Percentiles rank a stretch among this genome's conserved stretches.
Conservation (phyloP, 805 yeast genomes). For the Candida ulmi region DNA sequence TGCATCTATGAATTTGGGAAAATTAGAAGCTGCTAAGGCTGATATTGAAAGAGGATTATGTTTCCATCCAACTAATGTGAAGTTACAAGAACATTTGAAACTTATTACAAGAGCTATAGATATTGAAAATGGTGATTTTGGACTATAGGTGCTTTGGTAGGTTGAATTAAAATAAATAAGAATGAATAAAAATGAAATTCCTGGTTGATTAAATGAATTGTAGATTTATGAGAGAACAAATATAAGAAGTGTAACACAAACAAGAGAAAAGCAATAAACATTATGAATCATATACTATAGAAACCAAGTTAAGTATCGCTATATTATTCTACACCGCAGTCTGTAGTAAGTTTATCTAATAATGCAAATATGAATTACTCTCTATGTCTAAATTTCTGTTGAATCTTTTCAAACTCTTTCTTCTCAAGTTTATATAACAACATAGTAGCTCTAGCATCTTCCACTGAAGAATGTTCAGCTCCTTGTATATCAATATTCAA, state of each 20-base stretch:
- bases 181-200: too few species aligned
- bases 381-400: constrained; percentile 8
- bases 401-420: constrained; percentile 50
- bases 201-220: too few species aligned
- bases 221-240: too few species aligned
- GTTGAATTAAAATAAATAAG: too few species aligned
- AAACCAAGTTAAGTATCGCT: too few species aligned
- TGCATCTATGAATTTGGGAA: constrained; percentile 55
- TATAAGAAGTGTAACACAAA: too few species aligned
- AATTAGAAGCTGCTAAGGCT: constrained; percentile 54
- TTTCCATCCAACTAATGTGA: constrained; percentile 48
- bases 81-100: constrained; percentile 43
- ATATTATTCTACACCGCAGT: too few species aligned
- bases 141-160: too few species aligned
- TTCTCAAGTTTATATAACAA: constrained; percentile 59
- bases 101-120: constrained; percentile 42
- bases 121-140: constrained; percentile 53
- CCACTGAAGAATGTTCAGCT: constrained; percentile 80
- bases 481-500: constrained; percentile 60
- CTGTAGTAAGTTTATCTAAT: too few species aligned
- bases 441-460: constrained; percentile 90
- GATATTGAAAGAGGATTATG: constrained; percentile 71
- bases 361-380: too few species aligned
- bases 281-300: too few species aligned
- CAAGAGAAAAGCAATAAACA: too few species aligned